These are phyloP conservation scores for Populus pruinosa DNA, from an alignment of 345 rosid genomes.

Conservation along the genomic window DNA sequence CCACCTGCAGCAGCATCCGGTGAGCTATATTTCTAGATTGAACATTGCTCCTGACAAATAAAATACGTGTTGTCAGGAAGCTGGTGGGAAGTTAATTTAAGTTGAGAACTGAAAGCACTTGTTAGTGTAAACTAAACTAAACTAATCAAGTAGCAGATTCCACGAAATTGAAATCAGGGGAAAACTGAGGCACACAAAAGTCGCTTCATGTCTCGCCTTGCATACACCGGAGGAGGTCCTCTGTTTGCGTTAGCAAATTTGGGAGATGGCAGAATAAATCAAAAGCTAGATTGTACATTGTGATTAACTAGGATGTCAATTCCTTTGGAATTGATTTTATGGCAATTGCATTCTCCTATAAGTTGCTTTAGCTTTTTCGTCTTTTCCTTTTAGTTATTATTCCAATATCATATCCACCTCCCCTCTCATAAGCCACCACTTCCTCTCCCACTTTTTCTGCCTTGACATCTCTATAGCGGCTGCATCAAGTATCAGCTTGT, in stretches of 20 bases:
- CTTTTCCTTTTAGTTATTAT: neutral
- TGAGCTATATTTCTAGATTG: constrained; percentile 25
- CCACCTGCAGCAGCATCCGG: constrained; percentile 41
- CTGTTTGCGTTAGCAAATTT: neutral
- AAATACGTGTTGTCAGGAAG: constrained; percentile 7
- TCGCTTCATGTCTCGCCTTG: neutral
- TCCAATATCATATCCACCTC: neutral
- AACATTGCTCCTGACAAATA: constrained; percentile 35
- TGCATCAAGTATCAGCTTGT: too few species aligned
- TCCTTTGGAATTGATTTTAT: neutral
- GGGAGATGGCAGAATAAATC: neutral
- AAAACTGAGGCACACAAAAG: neutral
- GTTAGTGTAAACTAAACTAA: neutral
- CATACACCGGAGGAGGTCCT: neutral
- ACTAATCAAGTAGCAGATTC: neutral
- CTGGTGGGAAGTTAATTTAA: neutral
- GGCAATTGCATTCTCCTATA: neutral
- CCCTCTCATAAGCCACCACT: neutral
- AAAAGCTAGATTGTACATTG: neutral
- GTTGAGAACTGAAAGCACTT: neutral
- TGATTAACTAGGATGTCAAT: neutral
- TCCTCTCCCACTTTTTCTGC: neutral
- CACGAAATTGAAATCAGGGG: neutral
- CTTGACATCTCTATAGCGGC: neutral
- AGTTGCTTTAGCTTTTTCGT: neutral